phyloP scores from a whole-genome alignment of 2,329 filamentous ascomycete genomes.

The Nemania sp. region DNA sequence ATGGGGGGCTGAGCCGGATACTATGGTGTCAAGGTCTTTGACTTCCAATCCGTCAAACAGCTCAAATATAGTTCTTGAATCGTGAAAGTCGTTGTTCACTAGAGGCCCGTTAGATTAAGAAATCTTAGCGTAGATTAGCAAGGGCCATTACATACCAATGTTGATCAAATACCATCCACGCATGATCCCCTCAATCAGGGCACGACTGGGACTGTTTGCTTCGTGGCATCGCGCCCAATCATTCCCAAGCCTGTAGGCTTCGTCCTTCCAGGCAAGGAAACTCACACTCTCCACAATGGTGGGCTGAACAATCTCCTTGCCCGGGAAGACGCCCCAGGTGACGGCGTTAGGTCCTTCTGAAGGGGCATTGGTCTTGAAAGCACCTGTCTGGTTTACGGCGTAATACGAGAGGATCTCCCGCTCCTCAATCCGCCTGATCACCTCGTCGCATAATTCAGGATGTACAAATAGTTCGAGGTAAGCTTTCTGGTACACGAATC shows the following conservation, averaged over 20 bases:
- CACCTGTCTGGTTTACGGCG: slow-evolving; percentile 81
- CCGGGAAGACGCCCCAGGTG: slow-evolving; percentile 98
- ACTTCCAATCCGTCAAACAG: slow-evolving; percentile 79
- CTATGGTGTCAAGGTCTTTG: slow-evolving; percentile 60
- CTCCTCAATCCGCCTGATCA: slow-evolving; percentile 76
- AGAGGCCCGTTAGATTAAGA: slow-evolving; percentile 15
- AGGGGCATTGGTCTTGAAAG: slow-evolving; percentile 81
- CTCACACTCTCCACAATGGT: slow-evolving; percentile 99
- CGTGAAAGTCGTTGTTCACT: slow-evolving; percentile 98
- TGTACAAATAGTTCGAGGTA: slow-evolving; percentile 92
- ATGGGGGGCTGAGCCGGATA: slow-evolving; percentile 22
- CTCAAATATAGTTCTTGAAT: slow-evolving; percentile 78
- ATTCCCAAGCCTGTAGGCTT: slow-evolving; percentile 87
- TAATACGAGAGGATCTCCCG: slow-evolving; percentile 91
- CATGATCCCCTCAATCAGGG: slow-evolving; percentile 81
- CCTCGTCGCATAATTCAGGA: slow-evolving; percentile 74
- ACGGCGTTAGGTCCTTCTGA: slow-evolving; percentile 94
- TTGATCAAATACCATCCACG: slow-evolving; percentile 93
- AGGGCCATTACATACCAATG: slow-evolving; percentile 66
- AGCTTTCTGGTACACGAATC: slow-evolving; percentile 97
- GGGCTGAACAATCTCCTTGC: slow-evolving; percentile 98
- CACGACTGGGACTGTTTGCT: slow-evolving; percentile 72
- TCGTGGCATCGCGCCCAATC: slow-evolving; percentile 96
- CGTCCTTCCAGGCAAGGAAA: slow-evolving; percentile 98
- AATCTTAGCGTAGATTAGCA: not conserved